Percentiles rank a stretch among this genome's conserved stretches.
Evolutionary conservation across 139 green algal species (phyloP).

Genomic region (Closterium sp.): DNA sequence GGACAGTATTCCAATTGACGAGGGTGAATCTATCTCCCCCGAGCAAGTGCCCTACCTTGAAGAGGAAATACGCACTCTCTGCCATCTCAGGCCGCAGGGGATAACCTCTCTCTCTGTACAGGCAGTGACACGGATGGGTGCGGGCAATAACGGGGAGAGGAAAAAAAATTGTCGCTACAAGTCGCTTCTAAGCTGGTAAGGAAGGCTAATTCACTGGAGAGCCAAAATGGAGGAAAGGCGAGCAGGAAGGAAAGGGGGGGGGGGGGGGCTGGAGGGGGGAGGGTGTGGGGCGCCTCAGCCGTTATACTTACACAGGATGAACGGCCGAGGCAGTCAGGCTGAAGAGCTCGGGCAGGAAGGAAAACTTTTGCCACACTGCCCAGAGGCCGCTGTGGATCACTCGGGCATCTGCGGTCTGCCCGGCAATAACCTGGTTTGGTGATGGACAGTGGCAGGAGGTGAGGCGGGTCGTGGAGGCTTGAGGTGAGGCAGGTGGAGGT

Average conservation of each 20-base stretch:
- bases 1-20: too few species aligned
- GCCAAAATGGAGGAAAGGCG: too few species aligned
- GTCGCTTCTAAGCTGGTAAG: too few species aligned
- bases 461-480: neutral
- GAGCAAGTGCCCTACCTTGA: slow-evolving; percentile 35
- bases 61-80: slow-evolving; percentile 83
- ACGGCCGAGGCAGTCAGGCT: neutral
- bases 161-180: too few species aligned
- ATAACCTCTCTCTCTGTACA: slow-evolving; percentile 14
- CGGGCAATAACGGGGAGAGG: too few species aligned
- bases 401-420: slow-evolving; percentile 34
- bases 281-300: too few species aligned
- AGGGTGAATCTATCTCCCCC: too few species aligned
- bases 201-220: too few species aligned
- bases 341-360: slow-evolving; percentile 50
- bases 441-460: neutral
- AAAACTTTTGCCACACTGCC: slow-evolving; percentile 50
- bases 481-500: neutral
- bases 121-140: too few species aligned
- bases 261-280: too few species aligned
- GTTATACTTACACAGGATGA: neutral
- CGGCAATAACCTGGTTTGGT: slow-evolving; percentile 36
- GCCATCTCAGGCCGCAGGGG: slow-evolving; percentile 83
- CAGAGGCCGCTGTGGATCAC: slow-evolving; percentile 32
- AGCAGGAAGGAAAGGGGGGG: too few species aligned